Evolutionary conservation across 345 rosid species (phyloP), one percentile per base, ranked within the genome.

Genomic region (Leavenworthia alabamica): DNA sequence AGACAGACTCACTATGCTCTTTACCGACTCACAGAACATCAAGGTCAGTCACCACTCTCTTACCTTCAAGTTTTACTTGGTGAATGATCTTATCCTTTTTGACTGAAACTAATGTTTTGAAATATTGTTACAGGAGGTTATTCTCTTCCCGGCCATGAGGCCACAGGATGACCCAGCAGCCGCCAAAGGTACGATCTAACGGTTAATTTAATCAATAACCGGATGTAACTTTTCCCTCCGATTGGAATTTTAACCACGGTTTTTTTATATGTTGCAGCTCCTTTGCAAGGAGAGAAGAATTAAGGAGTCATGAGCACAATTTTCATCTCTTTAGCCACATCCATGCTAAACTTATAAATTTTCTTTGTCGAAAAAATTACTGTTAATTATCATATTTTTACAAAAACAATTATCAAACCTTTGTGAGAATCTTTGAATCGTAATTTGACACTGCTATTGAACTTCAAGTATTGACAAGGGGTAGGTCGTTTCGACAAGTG

Each of bases 101-200:
- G 5, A 11, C 45, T 23, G 0, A 23, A 2, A 40, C 65, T 69
- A 48, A 36, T 45, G 43, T 6, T 35, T 45, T 12, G 24, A 20
- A 32, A 31, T 14, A 49, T 2, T 5, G 44, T 49, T 56, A 55
- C 83, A 90, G 97, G 97, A 93, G 77, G 99, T 93, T 42, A 81
- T 93, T 56, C 87, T 93, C 71, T 93, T 93, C 85, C 97, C 99
- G 28, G 96, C 97, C 9, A 93, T 93, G 99, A 90, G 84, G 70
- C 99, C 97, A 35, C 97, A 90, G 61, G 99, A 93, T 2, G 97
- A 93, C 5, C 56, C 77, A 36, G 70, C 85, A 17, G 39, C 89
- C 1, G 66, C 74, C 2, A 81, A 76, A 87, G 92, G 89, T 86
- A 69, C 6, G 5, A 15, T 13, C 27, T 36, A 44, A 27, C 47